Evolutionary conservation across 2,329 filamentous ascomycete genomes (phyloP).

Genomic region (Ophiostoma piceae): DNA sequence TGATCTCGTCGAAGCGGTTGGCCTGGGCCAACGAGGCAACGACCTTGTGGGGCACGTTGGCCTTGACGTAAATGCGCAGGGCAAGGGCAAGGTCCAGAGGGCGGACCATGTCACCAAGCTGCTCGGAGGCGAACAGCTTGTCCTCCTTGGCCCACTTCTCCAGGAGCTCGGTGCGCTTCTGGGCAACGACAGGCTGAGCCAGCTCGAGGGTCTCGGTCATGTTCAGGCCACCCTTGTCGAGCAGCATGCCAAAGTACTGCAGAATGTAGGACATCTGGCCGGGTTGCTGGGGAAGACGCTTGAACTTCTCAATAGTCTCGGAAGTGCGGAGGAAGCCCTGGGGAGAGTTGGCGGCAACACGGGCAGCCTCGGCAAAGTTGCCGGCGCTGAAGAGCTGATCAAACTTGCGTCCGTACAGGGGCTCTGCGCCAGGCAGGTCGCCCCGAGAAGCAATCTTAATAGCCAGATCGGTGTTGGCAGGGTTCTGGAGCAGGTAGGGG

Average conservation of each 20-base stretch:
- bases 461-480: conserved; percentile 85
- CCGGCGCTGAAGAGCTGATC: conserved; percentile 76
- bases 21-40: conserved; percentile 93
- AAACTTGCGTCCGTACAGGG: conserved; percentile 88
- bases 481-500: conserved; percentile 92
- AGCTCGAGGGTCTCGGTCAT: conserved; percentile 91
- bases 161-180: conserved; percentile 90
- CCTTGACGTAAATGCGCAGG: conserved; percentile 81
- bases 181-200: conserved; percentile 82
- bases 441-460: conserved; percentile 95
- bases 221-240: conserved; percentile 92
- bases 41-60: conserved; percentile 87
- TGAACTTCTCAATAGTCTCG: conserved; percentile 94
- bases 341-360: conserved; percentile 93
- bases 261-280: conserved; percentile 90
- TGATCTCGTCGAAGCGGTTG: conserved; percentile 93
- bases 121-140: conserved; percentile 93
- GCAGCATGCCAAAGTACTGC: conserved; percentile 94
- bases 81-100: conserved; percentile 85
- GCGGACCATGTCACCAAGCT: conserved; percentile 90
- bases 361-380: conserved; percentile 83
- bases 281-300: conserved; percentile 71
- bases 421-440: conserved; percentile 88
- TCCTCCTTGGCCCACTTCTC: conserved; percentile 98
- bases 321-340: conserved; percentile 90